Evolutionary conservation across 352 stramenopile genomes (phyloP).

Genomic region (Ochromonadaceae sp.): DNA sequence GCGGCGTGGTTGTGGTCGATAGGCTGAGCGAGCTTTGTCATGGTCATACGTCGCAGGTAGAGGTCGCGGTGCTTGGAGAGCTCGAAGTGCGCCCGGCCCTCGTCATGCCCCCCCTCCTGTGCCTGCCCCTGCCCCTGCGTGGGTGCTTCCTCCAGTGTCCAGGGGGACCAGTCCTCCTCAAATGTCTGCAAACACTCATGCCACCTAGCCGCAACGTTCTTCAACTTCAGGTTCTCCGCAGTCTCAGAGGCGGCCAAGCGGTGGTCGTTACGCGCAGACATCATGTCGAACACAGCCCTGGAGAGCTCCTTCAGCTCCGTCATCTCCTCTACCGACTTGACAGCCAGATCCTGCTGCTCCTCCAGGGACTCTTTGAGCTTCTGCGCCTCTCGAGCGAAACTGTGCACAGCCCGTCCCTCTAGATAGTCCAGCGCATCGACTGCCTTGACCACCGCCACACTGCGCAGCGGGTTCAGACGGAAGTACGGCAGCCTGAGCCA

Average conservation of each 20-base stretch:
- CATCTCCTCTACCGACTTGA: constrained; percentile 15
- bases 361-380: constrained; percentile 4
- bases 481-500: constrained; percentile 12
- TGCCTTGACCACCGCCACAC: not conserved
- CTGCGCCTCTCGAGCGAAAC: not conserved
- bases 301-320: constrained; percentile 15
- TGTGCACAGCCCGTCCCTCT: not conserved
- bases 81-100: not conserved
- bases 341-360: constrained; percentile 8
- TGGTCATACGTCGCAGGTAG: not conserved
- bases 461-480: not conserved
- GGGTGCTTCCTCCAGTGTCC: no score
- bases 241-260: not conserved
- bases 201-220: not conserved
- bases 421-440: not conserved
- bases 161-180: constrained; percentile 6
- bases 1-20: constrained; percentile 6
- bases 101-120: no score
- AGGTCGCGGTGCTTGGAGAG: constrained; percentile 5
- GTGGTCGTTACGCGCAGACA: not conserved
- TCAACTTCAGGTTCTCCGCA: not conserved
- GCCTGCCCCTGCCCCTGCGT: no score
- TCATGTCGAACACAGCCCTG: not conserved
- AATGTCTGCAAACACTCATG: constrained; percentile 13
- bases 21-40: not conserved